Percentiles rank a stretch among this genome's conserved stretches.
phyloP scores from a whole-genome alignment of 2,329 filamentous ascomycete species.

The Rhynchosporium graminicola region DNA sequence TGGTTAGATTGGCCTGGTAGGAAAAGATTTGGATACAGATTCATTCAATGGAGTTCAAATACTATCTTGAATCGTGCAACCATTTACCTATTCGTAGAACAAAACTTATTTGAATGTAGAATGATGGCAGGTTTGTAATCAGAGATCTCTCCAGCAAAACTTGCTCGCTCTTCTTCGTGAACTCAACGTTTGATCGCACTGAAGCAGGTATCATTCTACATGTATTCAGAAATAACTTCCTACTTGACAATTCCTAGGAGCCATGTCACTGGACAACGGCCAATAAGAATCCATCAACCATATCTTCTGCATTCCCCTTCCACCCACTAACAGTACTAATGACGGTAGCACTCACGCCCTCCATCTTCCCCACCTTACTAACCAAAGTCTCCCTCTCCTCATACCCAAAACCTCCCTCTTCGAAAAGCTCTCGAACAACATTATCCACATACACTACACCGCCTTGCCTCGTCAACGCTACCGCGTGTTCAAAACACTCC shows the following conservation, averaged over 20 bases:
- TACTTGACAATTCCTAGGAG: background rate
- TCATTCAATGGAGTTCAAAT: too few relatives aligned
- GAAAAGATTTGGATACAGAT: too few relatives aligned
- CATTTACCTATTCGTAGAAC: too few relatives aligned
- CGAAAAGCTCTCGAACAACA: constrained; percentile 46
- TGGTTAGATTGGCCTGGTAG: too few relatives aligned
- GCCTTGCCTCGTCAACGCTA: constrained; percentile 45
- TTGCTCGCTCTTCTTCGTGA: too few relatives aligned
- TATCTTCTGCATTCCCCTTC: constrained; percentile 10
- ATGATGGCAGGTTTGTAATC: too few relatives aligned
- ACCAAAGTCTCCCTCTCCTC: constrained; percentile 31
- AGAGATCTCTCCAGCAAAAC: background rate
- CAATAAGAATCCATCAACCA: constrained; percentile 33
- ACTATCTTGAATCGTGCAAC: too few relatives aligned
- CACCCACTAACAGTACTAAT: constrained; percentile 24
- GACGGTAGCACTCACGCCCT: constrained; percentile 31
- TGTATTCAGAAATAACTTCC: background rate
- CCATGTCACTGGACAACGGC: constrained; percentile 25
- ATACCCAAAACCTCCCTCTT: constrained; percentile 31
- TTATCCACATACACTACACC: constrained; percentile 53
- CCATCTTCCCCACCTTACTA: constrained; percentile 27
- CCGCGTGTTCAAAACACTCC: constrained; percentile 50
- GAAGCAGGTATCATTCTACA: too few relatives aligned
- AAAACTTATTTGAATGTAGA: too few relatives aligned
- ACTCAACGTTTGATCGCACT: too few relatives aligned